Evolutionary conservation across 139 green algal species (phyloP).

Genomic region (Chlorella sorokiniana): DNA sequence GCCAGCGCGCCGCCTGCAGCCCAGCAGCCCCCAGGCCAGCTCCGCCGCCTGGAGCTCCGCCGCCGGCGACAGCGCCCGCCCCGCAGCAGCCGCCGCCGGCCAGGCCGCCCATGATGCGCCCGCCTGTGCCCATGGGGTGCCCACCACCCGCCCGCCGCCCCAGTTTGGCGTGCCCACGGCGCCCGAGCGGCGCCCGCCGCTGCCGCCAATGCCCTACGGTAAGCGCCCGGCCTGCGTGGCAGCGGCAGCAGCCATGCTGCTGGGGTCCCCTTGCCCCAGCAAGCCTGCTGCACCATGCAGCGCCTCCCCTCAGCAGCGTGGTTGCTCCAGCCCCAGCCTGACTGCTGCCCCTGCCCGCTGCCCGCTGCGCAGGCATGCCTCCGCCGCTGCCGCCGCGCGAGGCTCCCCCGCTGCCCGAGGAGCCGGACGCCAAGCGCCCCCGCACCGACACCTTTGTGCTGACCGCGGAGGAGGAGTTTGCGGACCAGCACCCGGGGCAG

Average conservation of each 20-base stretch:
- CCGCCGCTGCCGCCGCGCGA: constrained; percentile 10
- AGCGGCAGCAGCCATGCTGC: neutral
- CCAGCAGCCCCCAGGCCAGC: neutral
- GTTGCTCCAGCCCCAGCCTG: neutral
- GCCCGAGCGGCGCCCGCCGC: constrained; percentile 1
- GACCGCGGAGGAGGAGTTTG: constrained; percentile 80
- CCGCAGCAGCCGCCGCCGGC: neutral
- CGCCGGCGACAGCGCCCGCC: neutral
- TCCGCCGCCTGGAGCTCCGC: neutral
- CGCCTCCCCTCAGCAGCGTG: neutral
- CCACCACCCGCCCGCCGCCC: neutral
- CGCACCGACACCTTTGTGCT: constrained; percentile 73
- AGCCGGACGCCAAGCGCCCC: constrained; percentile 63
- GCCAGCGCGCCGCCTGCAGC: neutral
- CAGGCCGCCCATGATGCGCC: neutral
- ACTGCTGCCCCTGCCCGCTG: neutral
- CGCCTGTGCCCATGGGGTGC: neutral
- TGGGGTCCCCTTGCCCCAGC: neutral
- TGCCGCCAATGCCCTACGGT: constrained; percentile 7
- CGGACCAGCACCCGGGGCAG: constrained; percentile 54
- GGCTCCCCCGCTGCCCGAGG: constrained; percentile 47
- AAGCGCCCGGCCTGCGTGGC: neutral
- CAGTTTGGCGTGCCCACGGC: neutral
- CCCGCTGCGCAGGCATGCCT: constrained; percentile 4
- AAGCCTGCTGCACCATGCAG: too few species aligned